Conservation (phyloP, 2,329 filamentous ascomycete genomes). For the Talaromyces rugulosus region DNA sequence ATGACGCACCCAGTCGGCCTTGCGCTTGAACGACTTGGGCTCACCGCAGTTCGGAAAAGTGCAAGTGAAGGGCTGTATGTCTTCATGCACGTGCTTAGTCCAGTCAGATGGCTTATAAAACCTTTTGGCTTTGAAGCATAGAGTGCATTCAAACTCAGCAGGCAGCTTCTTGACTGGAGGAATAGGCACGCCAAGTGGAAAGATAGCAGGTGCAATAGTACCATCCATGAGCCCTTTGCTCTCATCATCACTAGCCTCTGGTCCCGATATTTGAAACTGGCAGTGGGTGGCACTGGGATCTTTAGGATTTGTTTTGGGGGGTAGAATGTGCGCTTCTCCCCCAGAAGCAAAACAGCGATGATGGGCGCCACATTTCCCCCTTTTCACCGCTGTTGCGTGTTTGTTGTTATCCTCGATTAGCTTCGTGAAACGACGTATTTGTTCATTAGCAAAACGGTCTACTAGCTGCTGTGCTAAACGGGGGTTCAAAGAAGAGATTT, state of each 20-base stretch:
- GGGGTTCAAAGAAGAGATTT: conserved; percentile 73
- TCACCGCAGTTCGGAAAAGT: conserved; percentile 80
- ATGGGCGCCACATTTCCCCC: conserved; percentile 57
- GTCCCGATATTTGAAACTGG: conserved; percentile 53
- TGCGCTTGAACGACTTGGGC: conserved; percentile 88
- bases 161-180: conserved; percentile 74
- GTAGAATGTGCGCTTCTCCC: conserved; percentile 60
- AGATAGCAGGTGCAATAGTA: conserved; percentile 66
- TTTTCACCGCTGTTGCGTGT: conserved; percentile 60
- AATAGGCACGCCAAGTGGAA: conserved; percentile 75
- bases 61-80: conserved; percentile 89
- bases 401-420: conserved; percentile 67
- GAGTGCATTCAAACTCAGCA: conserved; percentile 81
- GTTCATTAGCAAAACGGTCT: conserved; percentile 77
- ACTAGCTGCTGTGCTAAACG: conserved; percentile 63
- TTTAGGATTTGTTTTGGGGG: conserved; percentile 50
- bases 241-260: conserved; percentile 56
- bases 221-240: conserved; percentile 64
- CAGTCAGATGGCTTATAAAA: conserved; percentile 91
- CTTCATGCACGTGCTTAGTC: conserved; percentile 95
- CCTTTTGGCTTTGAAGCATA: conserved; percentile 81
- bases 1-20: conserved; percentile 92
- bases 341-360: conserved; percentile 63
- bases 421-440: conserved; percentile 72
- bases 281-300: conserved; percentile 55